Evolutionary conservation across 1,139 yeast genomes (phyloP).

Genomic region (Diutina catenulata): DNA sequence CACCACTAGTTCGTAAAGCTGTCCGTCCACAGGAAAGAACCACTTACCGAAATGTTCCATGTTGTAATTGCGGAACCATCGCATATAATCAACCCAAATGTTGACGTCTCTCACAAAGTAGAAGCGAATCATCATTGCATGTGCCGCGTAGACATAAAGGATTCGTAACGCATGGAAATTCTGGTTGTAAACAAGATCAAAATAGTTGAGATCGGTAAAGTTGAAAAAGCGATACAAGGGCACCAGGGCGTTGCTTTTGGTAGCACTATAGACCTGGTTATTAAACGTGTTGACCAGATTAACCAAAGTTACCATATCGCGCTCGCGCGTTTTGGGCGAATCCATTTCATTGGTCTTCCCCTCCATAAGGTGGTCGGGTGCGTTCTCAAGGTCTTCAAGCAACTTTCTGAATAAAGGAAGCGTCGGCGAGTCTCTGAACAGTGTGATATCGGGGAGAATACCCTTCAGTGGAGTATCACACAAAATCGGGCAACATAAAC

Average conservation of each 20-base stretch:
- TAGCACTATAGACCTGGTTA: neutral
- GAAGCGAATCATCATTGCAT: neutral
- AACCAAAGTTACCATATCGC: no score
- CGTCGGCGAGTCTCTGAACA: no score
- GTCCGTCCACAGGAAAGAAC: neutral
- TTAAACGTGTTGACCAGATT: neutral
- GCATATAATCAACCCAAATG: neutral
- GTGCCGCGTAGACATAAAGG: neutral
- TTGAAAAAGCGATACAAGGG: neutral
- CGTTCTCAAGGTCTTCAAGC: no score
- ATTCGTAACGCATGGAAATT: conserved; percentile 1
- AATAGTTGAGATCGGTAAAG: neutral
- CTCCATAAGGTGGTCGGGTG: no score
- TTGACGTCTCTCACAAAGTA: neutral
- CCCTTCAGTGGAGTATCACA: no score
- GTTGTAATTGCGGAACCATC: neutral
- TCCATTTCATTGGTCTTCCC: no score
- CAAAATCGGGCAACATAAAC: neutral
- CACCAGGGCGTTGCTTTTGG: neutral
- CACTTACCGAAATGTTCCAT: neutral
- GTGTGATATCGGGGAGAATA: no score
- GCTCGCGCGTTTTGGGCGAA: no score
- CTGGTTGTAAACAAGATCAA: neutral
- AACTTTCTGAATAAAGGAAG: no score
- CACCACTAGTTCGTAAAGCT: neutral